phyloP scores from a whole-genome alignment of 805 yeast genomes.

The Candida argentea region DNA sequence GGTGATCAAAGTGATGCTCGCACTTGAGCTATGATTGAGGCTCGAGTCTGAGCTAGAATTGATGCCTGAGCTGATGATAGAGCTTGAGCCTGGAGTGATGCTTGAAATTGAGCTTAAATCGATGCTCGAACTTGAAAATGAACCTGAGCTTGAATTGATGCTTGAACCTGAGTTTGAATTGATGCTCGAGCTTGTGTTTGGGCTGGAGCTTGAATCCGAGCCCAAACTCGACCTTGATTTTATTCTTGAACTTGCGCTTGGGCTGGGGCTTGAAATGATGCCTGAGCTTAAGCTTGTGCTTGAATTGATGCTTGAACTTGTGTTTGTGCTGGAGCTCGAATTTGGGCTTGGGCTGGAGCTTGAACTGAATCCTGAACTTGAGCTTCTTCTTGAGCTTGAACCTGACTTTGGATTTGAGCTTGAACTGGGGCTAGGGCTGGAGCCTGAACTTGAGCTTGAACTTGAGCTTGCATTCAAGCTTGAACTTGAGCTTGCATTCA shows the following conservation, averaged over 20 bases:
- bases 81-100: too few species aligned
- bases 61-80: too few species aligned
- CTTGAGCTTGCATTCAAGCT: slow-evolving; percentile 3
- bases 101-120: too few species aligned
- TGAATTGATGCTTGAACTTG: slow-evolving; percentile 1
- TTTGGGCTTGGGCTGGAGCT: slow-evolving; percentile 2
- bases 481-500: slow-evolving; percentile 2
- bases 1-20: too few species aligned
- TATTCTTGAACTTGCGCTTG: slow-evolving; percentile 4
- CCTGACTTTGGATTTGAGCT: slow-evolving; percentile 2
- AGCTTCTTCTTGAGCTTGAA: slow-evolving; percentile 3
- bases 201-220: neutral
- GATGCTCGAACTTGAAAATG: too few species aligned
- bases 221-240: neutral
- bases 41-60: too few species aligned
- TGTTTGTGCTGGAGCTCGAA: slow-evolving; percentile 2
- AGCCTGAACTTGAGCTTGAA: slow-evolving; percentile 3
- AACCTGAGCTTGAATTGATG: too few species aligned
- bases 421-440: slow-evolving; percentile 5
- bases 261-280: slow-evolving; percentile 2
- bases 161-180: too few species aligned
- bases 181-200: neutral
- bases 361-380: slow-evolving; percentile 3
- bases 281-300: slow-evolving; percentile 4
- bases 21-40: too few species aligned